Percentiles rank a stretch among this genome's conserved stretches.
Conservation (phyloP, 2,329 filamentous ascomycete species). For the Aspergillus clavatus region DNA sequence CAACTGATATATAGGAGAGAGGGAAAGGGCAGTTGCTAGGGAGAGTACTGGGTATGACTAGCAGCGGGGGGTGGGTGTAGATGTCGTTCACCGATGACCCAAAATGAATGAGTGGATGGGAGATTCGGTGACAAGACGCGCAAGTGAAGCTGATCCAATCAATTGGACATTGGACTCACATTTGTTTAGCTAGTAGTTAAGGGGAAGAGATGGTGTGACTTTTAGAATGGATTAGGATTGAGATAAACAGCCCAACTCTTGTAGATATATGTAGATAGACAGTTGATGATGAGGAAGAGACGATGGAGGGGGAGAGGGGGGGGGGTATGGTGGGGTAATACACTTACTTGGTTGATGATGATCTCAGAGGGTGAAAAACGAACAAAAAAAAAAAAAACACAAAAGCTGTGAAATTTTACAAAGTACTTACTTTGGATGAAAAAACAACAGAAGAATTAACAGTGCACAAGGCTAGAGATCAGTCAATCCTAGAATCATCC, state of each 20-base stretch:
- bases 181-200: background rate
- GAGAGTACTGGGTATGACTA: slow-evolving; percentile 25
- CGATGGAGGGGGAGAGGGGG: background rate
- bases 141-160: slow-evolving; percentile 16
- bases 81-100: slow-evolving; percentile 39
- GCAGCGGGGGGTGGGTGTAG: slow-evolving; percentile 28
- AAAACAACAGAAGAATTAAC: too few species aligned
- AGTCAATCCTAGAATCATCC: too few species aligned
- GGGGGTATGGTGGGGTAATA: too few species aligned
- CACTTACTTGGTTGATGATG: background rate
- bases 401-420: background rate
- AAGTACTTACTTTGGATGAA: too few species aligned
- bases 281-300: background rate
- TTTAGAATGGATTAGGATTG: background rate
- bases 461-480: too few species aligned
- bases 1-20: slow-evolving; percentile 15
- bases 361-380: background rate
- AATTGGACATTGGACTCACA: slow-evolving; percentile 11
- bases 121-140: slow-evolving; percentile 15
- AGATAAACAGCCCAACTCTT: background rate
- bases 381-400: slow-evolving; percentile 3
- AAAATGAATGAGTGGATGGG: slow-evolving; percentile 29
- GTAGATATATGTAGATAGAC: too few species aligned
- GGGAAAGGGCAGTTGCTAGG: slow-evolving; percentile 11
- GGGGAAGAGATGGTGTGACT: background rate